Conservation (phyloP, 148 eudicot genomes). For the Diospyros lotus region DNA sequence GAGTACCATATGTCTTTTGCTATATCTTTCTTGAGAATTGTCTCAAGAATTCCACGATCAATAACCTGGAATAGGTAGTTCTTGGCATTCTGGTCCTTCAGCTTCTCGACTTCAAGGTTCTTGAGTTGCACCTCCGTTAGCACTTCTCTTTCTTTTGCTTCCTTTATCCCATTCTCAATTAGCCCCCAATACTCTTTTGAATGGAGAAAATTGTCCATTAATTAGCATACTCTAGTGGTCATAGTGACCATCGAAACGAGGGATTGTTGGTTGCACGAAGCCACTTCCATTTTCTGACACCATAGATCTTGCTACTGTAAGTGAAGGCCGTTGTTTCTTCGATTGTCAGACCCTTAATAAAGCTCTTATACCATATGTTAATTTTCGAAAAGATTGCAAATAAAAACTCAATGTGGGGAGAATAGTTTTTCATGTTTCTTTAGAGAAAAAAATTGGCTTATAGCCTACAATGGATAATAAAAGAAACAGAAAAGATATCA, state of each 20-base stretch:
- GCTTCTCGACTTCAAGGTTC: background rate
- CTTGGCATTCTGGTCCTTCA: background rate
- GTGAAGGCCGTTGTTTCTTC: background rate
- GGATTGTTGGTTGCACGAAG: background rate
- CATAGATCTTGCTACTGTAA: background rate
- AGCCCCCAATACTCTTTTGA: background rate
- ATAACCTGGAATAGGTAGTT: background rate
- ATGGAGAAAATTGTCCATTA: background rate
- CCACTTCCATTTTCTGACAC: background rate
- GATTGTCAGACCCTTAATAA: background rate
- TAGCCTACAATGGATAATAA: too few species aligned
- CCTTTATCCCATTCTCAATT: background rate
- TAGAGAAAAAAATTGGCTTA: too few species aligned
- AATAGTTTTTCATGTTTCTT: too few species aligned
- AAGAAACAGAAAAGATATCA: too few species aligned
- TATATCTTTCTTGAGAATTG: background rate
- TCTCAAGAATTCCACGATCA: background rate
- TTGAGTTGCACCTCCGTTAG: background rate
- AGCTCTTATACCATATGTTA: background rate
- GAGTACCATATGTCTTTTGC: background rate
- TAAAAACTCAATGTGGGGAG: too few species aligned
- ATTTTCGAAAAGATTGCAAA: background rate
- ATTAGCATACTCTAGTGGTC: conserved; percentile 4
- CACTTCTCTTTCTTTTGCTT: background rate
- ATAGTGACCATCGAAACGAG: conserved; percentile 2